Evolutionary conservation across 257 asterid species (phyloP).

Genomic region (Solanum piurae): DNA sequence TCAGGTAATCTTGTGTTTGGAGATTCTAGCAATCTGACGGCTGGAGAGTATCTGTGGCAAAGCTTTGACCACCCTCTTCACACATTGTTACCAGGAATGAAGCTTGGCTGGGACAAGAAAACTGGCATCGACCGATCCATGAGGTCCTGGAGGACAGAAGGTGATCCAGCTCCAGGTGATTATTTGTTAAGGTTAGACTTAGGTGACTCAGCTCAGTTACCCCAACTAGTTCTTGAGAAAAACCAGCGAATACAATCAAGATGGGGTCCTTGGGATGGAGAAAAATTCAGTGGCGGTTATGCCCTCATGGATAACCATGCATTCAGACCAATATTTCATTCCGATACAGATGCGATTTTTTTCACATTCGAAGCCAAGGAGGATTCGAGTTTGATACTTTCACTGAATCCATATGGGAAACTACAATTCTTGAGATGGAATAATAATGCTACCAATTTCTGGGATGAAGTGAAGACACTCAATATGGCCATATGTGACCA

Average conservation of each 20-base stretch:
- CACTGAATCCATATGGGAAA: slow-evolving; percentile 18
- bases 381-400: slow-evolving; percentile 8
- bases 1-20: slow-evolving; percentile 28
- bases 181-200: slow-evolving; percentile 23
- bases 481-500: slow-evolving; percentile 22
- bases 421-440: slow-evolving; percentile 29
- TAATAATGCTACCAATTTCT: neutral
- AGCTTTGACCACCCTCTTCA: slow-evolving; percentile 31
- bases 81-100: slow-evolving; percentile 54
- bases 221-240: slow-evolving; percentile 20
- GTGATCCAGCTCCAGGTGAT: slow-evolving; percentile 29
- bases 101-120: slow-evolving; percentile 35
- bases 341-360: slow-evolving; percentile 10
- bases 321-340: slow-evolving; percentile 6
- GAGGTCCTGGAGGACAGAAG: slow-evolving; percentile 27
- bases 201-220: neutral
- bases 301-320: slow-evolving; percentile 4
- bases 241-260: slow-evolving; percentile 9
- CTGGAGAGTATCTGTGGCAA: slow-evolving; percentile 24
- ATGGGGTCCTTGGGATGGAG: slow-evolving; percentile 46
- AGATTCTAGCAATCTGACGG: neutral
- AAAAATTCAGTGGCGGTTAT: slow-evolving; percentile 16
- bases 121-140: slow-evolving; percentile 1
- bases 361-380: slow-evolving; percentile 18
- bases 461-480: slow-evolving; percentile 22